A percentile compares a stretch with the other conserved stretches of the same genome.
Conservation (phyloP, 352 stramenopile genomes). For the Thalassiosira delicatula region DNA sequence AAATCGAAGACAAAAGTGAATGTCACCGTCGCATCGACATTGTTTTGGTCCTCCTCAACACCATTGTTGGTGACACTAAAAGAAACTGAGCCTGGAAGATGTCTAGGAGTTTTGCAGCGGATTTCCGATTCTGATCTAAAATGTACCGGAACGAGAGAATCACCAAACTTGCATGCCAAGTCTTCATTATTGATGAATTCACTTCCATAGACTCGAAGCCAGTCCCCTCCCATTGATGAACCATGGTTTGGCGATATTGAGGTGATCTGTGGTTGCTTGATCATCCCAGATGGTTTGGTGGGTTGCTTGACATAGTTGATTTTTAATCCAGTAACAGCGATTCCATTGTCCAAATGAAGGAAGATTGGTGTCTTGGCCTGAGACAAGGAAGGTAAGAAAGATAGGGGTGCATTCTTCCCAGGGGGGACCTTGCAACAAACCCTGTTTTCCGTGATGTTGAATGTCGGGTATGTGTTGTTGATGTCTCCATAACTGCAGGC, state of each 20-base stretch:
- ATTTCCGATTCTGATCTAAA: slow-evolving; percentile 64
- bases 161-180: slow-evolving; percentile 63
- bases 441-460: slow-evolving; percentile 49
- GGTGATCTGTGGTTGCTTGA: slow-evolving; percentile 46
- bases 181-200: slow-evolving; percentile 61
- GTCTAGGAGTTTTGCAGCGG: slow-evolving; percentile 56
- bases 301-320: slow-evolving; percentile 40
- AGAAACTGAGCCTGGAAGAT: slow-evolving; percentile 46
- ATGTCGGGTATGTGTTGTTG: slow-evolving; percentile 42
- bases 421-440: slow-evolving; percentile 54
- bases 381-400: slow-evolving; percentile 27
- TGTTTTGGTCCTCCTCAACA: neutral
- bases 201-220: slow-evolving; percentile 59
- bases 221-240: slow-evolving; percentile 44
- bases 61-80: slow-evolving; percentile 56
- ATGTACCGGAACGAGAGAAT: slow-evolving; percentile 19
- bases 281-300: neutral
- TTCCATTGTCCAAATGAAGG: slow-evolving; percentile 62
- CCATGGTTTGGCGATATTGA: slow-evolving; percentile 50
- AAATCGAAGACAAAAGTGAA: slow-evolving; percentile 63
- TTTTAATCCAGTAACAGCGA: slow-evolving; percentile 57
- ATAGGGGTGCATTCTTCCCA: slow-evolving; percentile 15
- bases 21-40: slow-evolving; percentile 13
- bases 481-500: slow-evolving; percentile 61
- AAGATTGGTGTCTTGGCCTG: slow-evolving; percentile 45